phyloP scores from a whole-genome alignment of 495 filamentous ascomycete species.

The Zalerion maritima region DNA sequence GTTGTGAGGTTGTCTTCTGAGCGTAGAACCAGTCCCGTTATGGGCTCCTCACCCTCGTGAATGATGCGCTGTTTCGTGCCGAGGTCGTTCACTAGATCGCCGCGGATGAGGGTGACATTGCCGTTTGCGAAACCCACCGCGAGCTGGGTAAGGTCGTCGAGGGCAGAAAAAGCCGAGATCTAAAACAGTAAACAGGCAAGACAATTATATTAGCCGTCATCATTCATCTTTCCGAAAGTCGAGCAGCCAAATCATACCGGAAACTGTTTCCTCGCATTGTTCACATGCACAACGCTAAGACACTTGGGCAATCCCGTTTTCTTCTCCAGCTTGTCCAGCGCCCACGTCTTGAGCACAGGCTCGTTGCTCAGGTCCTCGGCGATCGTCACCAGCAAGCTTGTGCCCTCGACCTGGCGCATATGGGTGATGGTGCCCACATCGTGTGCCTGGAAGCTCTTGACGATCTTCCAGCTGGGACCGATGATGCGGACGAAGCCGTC shows the following conservation, averaged over 20 bases:
- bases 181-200: no score
- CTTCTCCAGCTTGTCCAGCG: conserved; percentile 83
- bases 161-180: conserved; percentile 80
- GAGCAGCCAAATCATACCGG: conserved; percentile 41
- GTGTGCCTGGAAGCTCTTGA: conserved; percentile 75
- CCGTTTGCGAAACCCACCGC: conserved; percentile 94
- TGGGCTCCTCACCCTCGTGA: conserved; percentile 91
- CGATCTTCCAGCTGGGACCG: conserved; percentile 71
- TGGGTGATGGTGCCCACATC: conserved; percentile 72
- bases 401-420: conserved; percentile 85
- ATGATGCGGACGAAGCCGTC: conserved; percentile 79
- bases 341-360: conserved; percentile 89
- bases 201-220: conserved; percentile 4
- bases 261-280: conserved; percentile 86
- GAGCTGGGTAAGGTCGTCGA: conserved; percentile 78
- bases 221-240: conserved; percentile 1
- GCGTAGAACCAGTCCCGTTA: conserved; percentile 75
- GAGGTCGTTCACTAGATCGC: conserved; percentile 88
- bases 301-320: conserved; percentile 82
- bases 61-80: conserved; percentile 93
- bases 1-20: conserved; percentile 50
- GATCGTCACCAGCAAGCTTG: conserved; percentile 73
- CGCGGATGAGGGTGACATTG: conserved; percentile 80
- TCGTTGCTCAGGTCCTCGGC: conserved; percentile 77
- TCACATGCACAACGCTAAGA: conserved; percentile 66